Evolutionary conservation across 192 early-diverging fungal genomes (phyloP), one percentile per base, ranked within the genome.

Genomic region (Backusella australiensis): DNA sequence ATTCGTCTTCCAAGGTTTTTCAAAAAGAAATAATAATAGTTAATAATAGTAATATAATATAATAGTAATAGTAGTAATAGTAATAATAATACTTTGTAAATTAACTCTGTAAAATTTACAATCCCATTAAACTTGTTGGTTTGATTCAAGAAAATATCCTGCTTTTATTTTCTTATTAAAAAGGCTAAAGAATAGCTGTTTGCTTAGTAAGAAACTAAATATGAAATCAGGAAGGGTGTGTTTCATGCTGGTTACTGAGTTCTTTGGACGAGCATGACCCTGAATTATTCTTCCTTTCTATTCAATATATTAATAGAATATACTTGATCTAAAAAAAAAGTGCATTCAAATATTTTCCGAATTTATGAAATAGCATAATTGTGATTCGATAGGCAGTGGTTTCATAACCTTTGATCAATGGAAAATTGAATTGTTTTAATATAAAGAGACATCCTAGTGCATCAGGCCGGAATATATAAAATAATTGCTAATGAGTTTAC

Each of bases 1-100:
- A 63, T 63, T 63, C 56, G 56, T 63, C 26, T 63, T 29, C 56
- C 56, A 63, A 63, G 56, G n/a, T 63, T 63, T 63, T 63, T 63
- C 9, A 63, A 63, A 63, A 63, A 63, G 21, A 63, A 63, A 12
- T 26, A 29, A 63, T 26, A 63, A 63, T 49, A 49, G 19, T 49
- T 49, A 49, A n/a, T 49, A 17, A 17, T 44, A 49, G 42, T 44
- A 44, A 14, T 44, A 49, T 49, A 49, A 49, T 19, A 49, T 49
- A 49, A n/a, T 49, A 49, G 14, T 49, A 49, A n/a, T 49, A 49
- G 17, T 49, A n/a, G 6, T 49, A 49, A 49, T 49, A 49, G n/a
- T 49, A 49, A n/a, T 49, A 49, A 6, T 49, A 49, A 49, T 49
- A 49, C 6, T n/a, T 49, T 49, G 46, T 49, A 49, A 49, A 49